These are phyloP conservation scores for Quercus robur DNA, from an alignment of 306 rosid species.

Conservation along the genomic window DNA sequence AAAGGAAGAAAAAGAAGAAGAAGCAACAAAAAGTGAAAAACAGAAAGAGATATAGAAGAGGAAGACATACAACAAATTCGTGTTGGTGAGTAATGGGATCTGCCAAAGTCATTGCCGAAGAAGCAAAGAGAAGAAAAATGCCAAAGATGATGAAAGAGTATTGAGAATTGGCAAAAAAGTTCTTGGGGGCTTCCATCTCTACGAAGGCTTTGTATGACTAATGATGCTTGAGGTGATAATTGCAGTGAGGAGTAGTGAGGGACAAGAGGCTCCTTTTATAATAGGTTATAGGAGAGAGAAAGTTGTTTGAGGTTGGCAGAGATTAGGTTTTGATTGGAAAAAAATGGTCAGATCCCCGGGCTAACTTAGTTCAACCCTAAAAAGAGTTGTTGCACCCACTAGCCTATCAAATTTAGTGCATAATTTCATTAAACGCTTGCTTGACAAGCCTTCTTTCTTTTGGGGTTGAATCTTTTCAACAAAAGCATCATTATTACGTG, in stretches of 20 bases:
- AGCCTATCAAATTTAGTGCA: conserved; percentile 30
- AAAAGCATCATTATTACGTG: not conserved
- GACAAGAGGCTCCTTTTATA: conserved; percentile 24
- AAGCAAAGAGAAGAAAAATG: conserved; percentile 51
- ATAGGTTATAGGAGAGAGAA: conserved; percentile 22
- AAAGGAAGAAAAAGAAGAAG: not conserved
- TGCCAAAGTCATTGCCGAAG: conserved; percentile 51
- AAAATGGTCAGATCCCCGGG: conserved; percentile 28
- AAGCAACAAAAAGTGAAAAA: not conserved
- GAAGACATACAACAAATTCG: conserved; percentile 68
- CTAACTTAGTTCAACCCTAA: conserved; percentile 54
- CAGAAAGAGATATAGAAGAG: not conserved
- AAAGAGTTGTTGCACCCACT: conserved; percentile 92
- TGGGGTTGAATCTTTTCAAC: conserved; percentile 18
- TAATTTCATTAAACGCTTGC: conserved; percentile 44
- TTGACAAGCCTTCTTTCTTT: conserved; percentile 39
- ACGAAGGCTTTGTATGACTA: not conserved
- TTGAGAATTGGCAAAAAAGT: conserved; percentile 11
- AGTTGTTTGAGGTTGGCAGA: conserved; percentile 47
- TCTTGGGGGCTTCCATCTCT: conserved; percentile 35
- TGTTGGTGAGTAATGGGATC: conserved; percentile 58
- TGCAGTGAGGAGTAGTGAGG: conserved; percentile 20
- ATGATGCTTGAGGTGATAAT: not conserved
- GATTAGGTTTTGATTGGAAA: conserved; percentile 59
- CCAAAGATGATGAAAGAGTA: conserved; percentile 28